Evolutionary conservation across 2,329 filamentous ascomycete genomes (phyloP).

Genomic region (Knufia fluminis): DNA sequence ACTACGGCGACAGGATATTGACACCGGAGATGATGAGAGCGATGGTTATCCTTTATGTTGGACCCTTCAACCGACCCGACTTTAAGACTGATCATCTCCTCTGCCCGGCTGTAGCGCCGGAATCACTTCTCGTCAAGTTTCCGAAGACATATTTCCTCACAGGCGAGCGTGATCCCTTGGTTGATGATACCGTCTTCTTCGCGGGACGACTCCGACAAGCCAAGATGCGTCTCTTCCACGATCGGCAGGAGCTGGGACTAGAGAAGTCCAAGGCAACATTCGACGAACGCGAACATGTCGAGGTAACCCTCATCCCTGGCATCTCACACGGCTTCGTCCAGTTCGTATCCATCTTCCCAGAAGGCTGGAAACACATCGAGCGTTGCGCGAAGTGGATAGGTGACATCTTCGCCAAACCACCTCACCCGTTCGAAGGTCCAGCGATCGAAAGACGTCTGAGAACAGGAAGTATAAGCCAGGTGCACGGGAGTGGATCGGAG

Average conservation of each 20-base stretch:
- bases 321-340: slow-evolving; percentile 92
- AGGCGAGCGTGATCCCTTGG: slow-evolving; percentile 86
- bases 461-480: slow-evolving; percentile 10
- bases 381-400: slow-evolving; percentile 73
- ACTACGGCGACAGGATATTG: slow-evolving; percentile 90
- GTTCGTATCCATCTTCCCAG: slow-evolving; percentile 78
- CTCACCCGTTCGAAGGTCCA: slow-evolving; percentile 35
- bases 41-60: slow-evolving; percentile 97
- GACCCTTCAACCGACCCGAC: slow-evolving; percentile 84
- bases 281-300: slow-evolving; percentile 64
- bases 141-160: slow-evolving; percentile 92
- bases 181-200: slow-evolving; percentile 95
- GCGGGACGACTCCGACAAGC: slow-evolving; percentile 78
- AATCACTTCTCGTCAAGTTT: slow-evolving; percentile 71
- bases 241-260: slow-evolving; percentile 48
- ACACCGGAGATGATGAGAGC: slow-evolving; percentile 98
- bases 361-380: slow-evolving; percentile 80
- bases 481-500: slow-evolving; percentile 2
- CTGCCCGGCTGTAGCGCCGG: slow-evolving; percentile 81
- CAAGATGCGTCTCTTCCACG: slow-evolving; percentile 50
- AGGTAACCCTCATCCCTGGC: slow-evolving; percentile 77
- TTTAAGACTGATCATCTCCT: slow-evolving; percentile 86
- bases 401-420: slow-evolving; percentile 55
- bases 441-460: slow-evolving; percentile 26
- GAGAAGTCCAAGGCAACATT: slow-evolving; percentile 49